phyloP scores from a whole-genome alignment of 768 basidiomycete genomes.

The Hericium alpestre region DNA sequence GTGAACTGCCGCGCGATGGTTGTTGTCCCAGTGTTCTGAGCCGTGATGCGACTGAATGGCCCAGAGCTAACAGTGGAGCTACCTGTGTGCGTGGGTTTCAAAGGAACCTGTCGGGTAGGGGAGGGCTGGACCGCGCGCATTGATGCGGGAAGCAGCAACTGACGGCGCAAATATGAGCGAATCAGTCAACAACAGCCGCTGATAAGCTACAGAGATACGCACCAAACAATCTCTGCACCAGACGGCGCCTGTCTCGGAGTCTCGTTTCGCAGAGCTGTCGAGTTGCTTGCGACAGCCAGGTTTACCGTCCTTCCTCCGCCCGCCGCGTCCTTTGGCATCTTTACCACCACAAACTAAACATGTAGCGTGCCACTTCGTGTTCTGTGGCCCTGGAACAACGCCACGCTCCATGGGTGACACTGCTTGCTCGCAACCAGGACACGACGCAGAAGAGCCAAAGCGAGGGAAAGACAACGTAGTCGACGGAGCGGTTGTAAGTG shows the following conservation, averaged over 20 bases:
- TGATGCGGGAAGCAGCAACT: conserved; percentile 48
- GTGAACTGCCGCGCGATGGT: conserved; percentile 72
- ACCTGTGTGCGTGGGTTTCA: conserved; percentile 25
- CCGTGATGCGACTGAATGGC: conserved; percentile 23
- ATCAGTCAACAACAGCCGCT: not conserved
- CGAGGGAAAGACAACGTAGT: conserved; percentile 31
- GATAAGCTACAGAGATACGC: conserved; percentile 1
- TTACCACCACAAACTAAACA: conserved; percentile 80
- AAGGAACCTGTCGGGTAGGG: conserved; percentile 38
- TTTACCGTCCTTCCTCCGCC: conserved; percentile 41
- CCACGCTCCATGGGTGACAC: conserved; percentile 81
- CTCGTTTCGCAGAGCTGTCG: conserved; percentile 73
- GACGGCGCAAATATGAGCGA: conserved; percentile 4
- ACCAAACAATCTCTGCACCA: conserved; percentile 85
- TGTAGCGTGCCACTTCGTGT: conserved; percentile 66
- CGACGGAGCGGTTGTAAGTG: conserved; percentile 27
- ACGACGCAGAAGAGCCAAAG: conserved; percentile 50
- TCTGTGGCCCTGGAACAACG: conserved; percentile 77
- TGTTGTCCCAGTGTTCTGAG: conserved; percentile 62
- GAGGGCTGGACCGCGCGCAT: conserved; percentile 42
- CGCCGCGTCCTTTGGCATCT: conserved; percentile 28
- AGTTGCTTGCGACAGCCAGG: conserved; percentile 77
- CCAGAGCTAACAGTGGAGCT: conserved; percentile 24
- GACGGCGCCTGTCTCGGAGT: conserved; percentile 47
- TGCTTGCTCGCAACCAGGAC: conserved; percentile 63